Percentiles rank a stretch among this genome's conserved stretches.
These are phyloP conservation scores for Phytopythium sindhum DNA, from an alignment of 352 stramenopile species.

Conservation along the genomic window DNA sequence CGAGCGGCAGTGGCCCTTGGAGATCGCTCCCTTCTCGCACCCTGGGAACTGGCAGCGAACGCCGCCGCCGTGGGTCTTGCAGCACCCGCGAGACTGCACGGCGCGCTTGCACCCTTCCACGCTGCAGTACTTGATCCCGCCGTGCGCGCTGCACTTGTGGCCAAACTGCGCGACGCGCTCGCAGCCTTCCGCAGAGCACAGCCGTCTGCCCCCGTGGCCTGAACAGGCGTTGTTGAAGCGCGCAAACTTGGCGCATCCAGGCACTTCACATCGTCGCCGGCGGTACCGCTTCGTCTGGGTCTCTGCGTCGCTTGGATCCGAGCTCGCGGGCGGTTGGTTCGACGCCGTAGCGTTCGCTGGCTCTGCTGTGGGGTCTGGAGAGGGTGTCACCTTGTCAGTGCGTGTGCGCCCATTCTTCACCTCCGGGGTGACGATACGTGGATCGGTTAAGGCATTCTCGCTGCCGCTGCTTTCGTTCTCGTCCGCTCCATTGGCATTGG, in stretches of 20 bases:
- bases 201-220: slow-evolving; percentile 61
- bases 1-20: slow-evolving; percentile 77
- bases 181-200: slow-evolving; percentile 66
- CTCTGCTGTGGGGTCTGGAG: neutral
- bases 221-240: slow-evolving; percentile 80
- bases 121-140: slow-evolving; percentile 73
- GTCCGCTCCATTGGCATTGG: neutral
- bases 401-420: neutral
- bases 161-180: slow-evolving; percentile 73
- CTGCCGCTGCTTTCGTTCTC: neutral
- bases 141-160: slow-evolving; percentile 79
- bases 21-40: slow-evolving; percentile 84
- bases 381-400: neutral
- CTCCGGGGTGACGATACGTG: neutral
- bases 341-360: neutral
- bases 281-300: slow-evolving; percentile 50
- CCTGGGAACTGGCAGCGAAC: slow-evolving; percentile 75
- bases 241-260: slow-evolving; percentile 70
- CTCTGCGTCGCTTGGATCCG: slow-evolving; percentile 3
- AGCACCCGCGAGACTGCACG: slow-evolving; percentile 81
- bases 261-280: slow-evolving; percentile 57
- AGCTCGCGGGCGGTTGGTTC: neutral
- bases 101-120: slow-evolving; percentile 65
- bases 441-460: neutral
- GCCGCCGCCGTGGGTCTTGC: slow-evolving; percentile 84